Conservation (phyloP, 495 filamentous ascomycete species). For the Hypomontagnella monticulosa region DNA sequence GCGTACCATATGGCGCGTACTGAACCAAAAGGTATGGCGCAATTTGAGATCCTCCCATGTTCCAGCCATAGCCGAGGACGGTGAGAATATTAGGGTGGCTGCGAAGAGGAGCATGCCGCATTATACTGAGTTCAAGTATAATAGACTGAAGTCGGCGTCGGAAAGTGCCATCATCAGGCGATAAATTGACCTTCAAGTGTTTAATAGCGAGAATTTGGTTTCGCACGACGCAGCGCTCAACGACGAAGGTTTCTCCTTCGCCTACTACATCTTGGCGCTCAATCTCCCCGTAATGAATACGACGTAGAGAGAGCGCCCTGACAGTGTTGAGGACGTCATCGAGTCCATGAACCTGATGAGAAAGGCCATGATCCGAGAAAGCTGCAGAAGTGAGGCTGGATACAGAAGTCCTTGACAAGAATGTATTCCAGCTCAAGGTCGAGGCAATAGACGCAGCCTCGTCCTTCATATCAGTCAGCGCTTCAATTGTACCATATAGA, state of each 20-base stretch:
- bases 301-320: constrained; percentile 43
- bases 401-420: constrained; percentile 40
- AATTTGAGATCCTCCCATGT: constrained; percentile 27
- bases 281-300: constrained; percentile 38
- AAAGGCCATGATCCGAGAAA: constrained; percentile 29
- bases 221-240: constrained; percentile 43
- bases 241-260: constrained; percentile 49
- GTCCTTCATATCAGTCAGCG: constrained; percentile 11
- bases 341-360: constrained; percentile 34
- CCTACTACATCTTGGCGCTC: constrained; percentile 42
- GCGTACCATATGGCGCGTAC: constrained; percentile 45
- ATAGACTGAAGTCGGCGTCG: constrained; percentile 43
- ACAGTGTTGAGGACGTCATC: constrained; percentile 45
- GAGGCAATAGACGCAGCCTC: constrained; percentile 23
- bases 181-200: too few species aligned
- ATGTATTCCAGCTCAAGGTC: constrained; percentile 37
- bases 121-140: constrained; percentile 48
- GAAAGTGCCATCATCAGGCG: constrained; percentile 40
- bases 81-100: constrained; percentile 47
- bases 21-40: constrained; percentile 47
- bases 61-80: constrained; percentile 50
- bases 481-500: too few species aligned
- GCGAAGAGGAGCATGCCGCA: constrained; percentile 46
- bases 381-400: constrained; percentile 44
- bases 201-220: constrained; percentile 47